Conservation (phyloP, 352 stramenopile genomes). For the Phytophthora fragariaefolia region DNA sequence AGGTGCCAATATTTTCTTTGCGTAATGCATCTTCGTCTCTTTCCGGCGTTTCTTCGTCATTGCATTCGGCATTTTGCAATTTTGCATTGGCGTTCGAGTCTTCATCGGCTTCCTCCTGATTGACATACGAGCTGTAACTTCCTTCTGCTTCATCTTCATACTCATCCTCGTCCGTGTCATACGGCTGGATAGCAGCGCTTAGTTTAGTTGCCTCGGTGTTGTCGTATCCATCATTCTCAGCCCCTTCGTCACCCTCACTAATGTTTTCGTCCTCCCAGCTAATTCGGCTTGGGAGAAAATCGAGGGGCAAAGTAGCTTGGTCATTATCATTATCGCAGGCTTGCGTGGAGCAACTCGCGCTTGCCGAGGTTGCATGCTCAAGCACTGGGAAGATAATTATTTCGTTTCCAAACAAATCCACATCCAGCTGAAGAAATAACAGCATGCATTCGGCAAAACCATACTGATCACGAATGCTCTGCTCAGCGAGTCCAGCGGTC, state of each 20-base stretch:
- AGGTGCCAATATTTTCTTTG: not conserved
- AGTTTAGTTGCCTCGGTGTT: not conserved
- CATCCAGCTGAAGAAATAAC: conserved; percentile 52
- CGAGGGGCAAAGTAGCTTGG: conserved; percentile 1
- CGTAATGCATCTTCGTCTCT: not conserved
- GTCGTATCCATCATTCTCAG: conserved; percentile 8
- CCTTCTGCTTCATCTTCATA: conserved; percentile 12
- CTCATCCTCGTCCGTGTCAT: conserved; percentile 18
- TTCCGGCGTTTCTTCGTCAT: conserved; percentile 9
- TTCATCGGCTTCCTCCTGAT: conserved; percentile 21
- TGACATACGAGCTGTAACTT: conserved; percentile 16
- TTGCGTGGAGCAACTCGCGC: not conserved
- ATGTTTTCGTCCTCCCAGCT: conserved; percentile 28
- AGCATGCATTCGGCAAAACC: conserved; percentile 50
- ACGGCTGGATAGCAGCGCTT: not conserved
- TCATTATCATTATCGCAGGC: conserved; percentile 5
- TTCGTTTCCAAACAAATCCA: conserved; percentile 61
- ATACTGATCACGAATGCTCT: conserved; percentile 20
- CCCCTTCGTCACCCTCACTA: conserved; percentile 21
- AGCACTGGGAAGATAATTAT: conserved; percentile 60
- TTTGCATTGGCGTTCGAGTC: conserved; percentile 3
- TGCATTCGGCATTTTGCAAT: not conserved
- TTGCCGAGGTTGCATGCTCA: conserved; percentile 23
- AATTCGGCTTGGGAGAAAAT: conserved; percentile 7
- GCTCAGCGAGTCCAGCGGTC: not conserved